phyloP scores from a whole-genome alignment of 2,329 filamentous ascomycete species.

The Fonsecaea pugnacius region DNA sequence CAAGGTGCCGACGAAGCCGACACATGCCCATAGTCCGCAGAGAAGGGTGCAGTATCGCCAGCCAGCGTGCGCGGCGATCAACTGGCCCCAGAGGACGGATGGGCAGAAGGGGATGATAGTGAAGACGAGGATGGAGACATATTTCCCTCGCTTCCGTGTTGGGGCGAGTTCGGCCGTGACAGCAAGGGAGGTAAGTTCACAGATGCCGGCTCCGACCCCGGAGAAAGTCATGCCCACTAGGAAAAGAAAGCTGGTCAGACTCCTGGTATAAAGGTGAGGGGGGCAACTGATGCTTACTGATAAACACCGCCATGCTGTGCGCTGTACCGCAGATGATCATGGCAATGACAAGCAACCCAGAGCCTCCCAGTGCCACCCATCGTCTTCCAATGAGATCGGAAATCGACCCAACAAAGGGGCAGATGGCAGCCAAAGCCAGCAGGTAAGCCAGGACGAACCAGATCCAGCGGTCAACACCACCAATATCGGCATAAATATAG shows the following conservation, averaged over 20 bases:
- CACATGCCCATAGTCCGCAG: constrained; percentile 48
- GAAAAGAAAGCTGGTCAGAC: constrained; percentile 17
- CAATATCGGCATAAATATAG: constrained; percentile 64
- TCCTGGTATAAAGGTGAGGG: constrained; percentile 5
- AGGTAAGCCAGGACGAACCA: constrained; percentile 64
- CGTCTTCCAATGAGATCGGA: constrained; percentile 68
- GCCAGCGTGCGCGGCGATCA: constrained; percentile 53
- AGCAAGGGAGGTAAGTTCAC: constrained; percentile 70
- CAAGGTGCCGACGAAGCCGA: constrained; percentile 49
- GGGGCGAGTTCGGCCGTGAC: constrained; percentile 71
- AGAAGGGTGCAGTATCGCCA: constrained; percentile 53
- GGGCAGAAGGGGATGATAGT: constrained; percentile 67
- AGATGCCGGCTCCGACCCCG: constrained; percentile 68
- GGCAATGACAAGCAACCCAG: constrained; percentile 59
- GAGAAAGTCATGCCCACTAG: constrained; percentile 62
- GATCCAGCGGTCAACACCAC: constrained; percentile 64
- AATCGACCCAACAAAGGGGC: constrained; percentile 68
- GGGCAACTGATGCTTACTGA: constrained; percentile 50
- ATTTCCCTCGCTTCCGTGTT: constrained; percentile 65
- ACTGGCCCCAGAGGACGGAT: constrained; percentile 65
- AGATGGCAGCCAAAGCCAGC: constrained; percentile 60
- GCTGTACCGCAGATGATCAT: constrained; percentile 65
- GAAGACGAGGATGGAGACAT: constrained; percentile 64
- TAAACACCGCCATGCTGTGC: constrained; percentile 64
- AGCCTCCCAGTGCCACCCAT: constrained; percentile 62